Evolutionary conservation across 83 land plant species (phyloP).

Genomic region (Thuja plicata): DNA sequence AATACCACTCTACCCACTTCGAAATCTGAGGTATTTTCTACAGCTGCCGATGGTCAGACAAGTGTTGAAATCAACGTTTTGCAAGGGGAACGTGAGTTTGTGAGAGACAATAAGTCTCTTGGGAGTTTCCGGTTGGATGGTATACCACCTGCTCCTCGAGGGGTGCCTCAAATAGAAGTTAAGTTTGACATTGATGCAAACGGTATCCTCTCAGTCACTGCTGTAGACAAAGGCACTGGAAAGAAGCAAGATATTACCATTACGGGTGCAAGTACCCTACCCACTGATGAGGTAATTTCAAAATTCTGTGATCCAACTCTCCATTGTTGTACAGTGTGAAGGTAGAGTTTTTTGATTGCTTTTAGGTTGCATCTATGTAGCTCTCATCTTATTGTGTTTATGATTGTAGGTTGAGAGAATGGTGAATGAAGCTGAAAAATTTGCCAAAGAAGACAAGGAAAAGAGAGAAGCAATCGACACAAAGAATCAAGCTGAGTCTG

Average conservation of each 20-base stretch:
- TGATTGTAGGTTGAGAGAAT: slow-evolving; percentile 74
- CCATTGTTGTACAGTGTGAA: not conserved
- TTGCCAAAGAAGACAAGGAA: slow-evolving; percentile 85
- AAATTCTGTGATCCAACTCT: not conserved
- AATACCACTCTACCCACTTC: slow-evolving; percentile 84
- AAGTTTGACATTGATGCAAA: slow-evolving; percentile 87
- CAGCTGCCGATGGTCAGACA: slow-evolving; percentile 87
- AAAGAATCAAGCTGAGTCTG: slow-evolving; percentile 81
- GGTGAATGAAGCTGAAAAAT: slow-evolving; percentile 83
- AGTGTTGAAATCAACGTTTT: slow-evolving; percentile 88
- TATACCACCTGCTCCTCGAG: slow-evolving; percentile 88
- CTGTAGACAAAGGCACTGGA: slow-evolving; percentile 71
- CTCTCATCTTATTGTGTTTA: not conserved
- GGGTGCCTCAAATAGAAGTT: slow-evolving; percentile 85
- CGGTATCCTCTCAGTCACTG: slow-evolving; percentile 76
- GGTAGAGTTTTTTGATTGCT: not conserved
- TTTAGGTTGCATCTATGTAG: not conserved
- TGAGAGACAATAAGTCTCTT: slow-evolving; percentile 76
- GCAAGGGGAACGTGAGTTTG: slow-evolving; percentile 86
- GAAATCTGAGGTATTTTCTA: slow-evolving; percentile 88
- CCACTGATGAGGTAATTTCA: slow-evolving; percentile 62
- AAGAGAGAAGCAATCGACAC: slow-evolving; percentile 81
- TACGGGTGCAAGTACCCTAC: slow-evolving; percentile 77
- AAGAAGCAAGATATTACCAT: slow-evolving; percentile 88
- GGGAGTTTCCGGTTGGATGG: slow-evolving; percentile 82